Base-by-base conservation (phyloP, 2,329 filamentous ascomycete genomes). In the Fusarium avenaceum region DNA sequence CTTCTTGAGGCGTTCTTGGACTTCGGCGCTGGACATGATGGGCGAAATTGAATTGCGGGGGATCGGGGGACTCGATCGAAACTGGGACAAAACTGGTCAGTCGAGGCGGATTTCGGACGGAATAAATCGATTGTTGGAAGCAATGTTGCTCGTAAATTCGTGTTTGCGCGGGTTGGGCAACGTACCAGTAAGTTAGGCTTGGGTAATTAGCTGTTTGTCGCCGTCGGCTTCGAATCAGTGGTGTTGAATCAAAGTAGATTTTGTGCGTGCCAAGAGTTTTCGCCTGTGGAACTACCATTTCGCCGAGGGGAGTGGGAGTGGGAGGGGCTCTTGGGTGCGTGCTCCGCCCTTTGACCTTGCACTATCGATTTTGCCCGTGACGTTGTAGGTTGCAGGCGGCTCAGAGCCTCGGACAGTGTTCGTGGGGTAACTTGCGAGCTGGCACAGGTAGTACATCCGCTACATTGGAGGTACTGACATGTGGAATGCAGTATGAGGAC, bases 1-100 rank as follows among this genome's bases (percentile, higher is more conserved):
- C 84, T 87, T 87, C 84, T 86, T 87, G 76, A 87, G 82, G 75
- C 85, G 83, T 80, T 87, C 85, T 81, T 87, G 85, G 73, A 87
- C 76, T 76, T 86, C 85, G 76, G 33, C 15, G 24, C 44, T 30
- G 32, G 82, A 80, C 84, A 87, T 87, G 76, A 70, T 82, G 80
- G 73, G 72, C 73, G 72, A 72, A 71, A 72, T 68, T 71, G 66
- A 70, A 73, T 71, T 73, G 73, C 64, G 73, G 75, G 59, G 71
- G 75, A 74, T 71, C 73, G 65, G 67, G 68, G 68, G 65, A 72
- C 68, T 73, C 71, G 67, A 72, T 69, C 61, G 67, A 72, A 73
- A 71, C 70, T 72, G 67, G 53, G 59, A 69, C 61, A 74, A 71
- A 63, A 63, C 61, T 74, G 60, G 73, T 76, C 68, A 76, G 75